Evolutionary conservation across 106 monocot genomes (phyloP).

Genomic region (Dendrobium nobile): DNA sequence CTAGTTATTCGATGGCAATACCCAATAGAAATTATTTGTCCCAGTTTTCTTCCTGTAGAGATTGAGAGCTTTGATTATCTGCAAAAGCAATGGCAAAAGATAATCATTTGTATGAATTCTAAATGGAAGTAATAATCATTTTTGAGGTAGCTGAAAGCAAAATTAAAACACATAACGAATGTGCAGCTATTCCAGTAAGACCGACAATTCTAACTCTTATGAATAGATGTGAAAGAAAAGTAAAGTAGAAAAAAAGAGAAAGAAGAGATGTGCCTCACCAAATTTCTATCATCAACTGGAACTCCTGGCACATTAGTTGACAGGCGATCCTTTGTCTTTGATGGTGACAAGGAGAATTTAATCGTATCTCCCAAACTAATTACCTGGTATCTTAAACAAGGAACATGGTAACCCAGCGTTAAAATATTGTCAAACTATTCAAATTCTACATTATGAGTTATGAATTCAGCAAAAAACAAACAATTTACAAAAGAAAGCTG

Average conservation of each 20-base stretch:
- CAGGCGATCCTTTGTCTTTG: constrained; percentile 63
- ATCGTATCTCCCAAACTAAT: constrained; percentile 96
- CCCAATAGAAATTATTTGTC: constrained; percentile 86
- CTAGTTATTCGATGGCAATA: constrained; percentile 18
- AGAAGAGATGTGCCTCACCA: constrained; percentile 35
- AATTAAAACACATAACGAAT: not conserved
- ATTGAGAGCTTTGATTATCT: constrained; percentile 97
- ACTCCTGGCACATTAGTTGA: constrained; percentile 81
- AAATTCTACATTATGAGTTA: not conserved
- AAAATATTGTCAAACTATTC: not conserved
- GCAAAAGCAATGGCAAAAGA: constrained; percentile 20
- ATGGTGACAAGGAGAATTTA: constrained; percentile 92
- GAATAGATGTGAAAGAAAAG: not conserved
- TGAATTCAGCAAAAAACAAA: not conserved
- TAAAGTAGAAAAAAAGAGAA: not conserved
- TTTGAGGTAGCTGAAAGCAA: not conserved
- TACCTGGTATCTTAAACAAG: constrained; percentile 39
- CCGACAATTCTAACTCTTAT: not conserved
- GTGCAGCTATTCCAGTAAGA: not conserved
- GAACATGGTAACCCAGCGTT: not conserved
- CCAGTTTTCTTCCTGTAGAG: constrained; percentile 93
- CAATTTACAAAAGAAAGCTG: not conserved
- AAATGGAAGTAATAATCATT: not conserved
- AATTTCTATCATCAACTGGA: constrained; percentile 89
- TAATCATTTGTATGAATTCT: not conserved